These are phyloP conservation scores for Trypanosoma avium DNA, from an alignment of 208 protist species.

Conservation along the genomic window DNA sequence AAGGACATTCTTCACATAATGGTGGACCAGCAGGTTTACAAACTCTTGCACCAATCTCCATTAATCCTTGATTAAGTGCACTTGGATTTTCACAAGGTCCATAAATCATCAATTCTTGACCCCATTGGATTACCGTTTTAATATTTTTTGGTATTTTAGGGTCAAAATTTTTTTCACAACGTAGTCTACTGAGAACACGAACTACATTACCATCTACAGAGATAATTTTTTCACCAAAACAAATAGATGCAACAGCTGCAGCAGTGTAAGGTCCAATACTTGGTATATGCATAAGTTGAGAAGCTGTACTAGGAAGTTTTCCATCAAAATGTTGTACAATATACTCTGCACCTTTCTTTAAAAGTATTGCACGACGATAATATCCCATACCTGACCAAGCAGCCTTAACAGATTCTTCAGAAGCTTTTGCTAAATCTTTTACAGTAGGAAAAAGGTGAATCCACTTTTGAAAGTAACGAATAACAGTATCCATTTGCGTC, in stretches of 20 bases:
- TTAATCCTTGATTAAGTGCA: constrained; percentile 90
- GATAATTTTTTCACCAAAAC: constrained; percentile 66
- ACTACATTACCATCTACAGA: constrained; percentile 94
- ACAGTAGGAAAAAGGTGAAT: constrained; percentile 88
- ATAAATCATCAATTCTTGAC: constrained; percentile 55
- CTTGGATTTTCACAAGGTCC: constrained; percentile 39
- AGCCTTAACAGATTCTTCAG: constrained; percentile 82
- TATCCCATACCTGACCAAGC: constrained; percentile 94
- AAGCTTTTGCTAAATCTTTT: constrained; percentile 63
- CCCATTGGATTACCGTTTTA: constrained; percentile 52
- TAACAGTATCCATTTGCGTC: constrained; percentile 91
- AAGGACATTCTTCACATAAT: constrained; percentile 69
- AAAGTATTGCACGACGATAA: constrained; percentile 88
- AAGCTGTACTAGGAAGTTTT: constrained; percentile 40
- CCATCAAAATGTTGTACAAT: constrained; percentile 46
- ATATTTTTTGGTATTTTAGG: constrained; percentile 69
- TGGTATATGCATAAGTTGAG: constrained; percentile 72
- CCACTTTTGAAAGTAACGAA: constrained; percentile 88
- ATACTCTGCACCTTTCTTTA: constrained; percentile 86
- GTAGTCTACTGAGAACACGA: constrained; percentile 88
- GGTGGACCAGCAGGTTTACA: constrained; percentile 77
- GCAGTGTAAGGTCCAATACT: constrained; percentile 94
- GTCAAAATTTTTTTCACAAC: constrained; percentile 69
- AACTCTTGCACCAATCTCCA: constrained; percentile 91
- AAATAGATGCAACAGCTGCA: constrained; percentile 91